phyloP scores from a whole-genome alignment of 768 basidiomycete genomes.

The Myochromella boudieri region DNA sequence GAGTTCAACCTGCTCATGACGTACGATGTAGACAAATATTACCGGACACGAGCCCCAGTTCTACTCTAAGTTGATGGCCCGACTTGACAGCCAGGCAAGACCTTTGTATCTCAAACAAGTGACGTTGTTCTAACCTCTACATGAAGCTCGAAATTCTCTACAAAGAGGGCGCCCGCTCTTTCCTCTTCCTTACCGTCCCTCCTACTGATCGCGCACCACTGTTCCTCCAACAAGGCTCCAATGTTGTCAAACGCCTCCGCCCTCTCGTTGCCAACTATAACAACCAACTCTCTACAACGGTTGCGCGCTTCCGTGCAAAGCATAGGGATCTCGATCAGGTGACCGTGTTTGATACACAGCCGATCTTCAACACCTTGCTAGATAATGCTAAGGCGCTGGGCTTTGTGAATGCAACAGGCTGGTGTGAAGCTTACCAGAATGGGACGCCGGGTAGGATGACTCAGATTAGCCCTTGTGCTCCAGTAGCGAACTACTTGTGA shows the following conservation, averaged over 20 bases:
- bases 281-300: constrained; percentile 36
- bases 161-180: constrained; percentile 51
- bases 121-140: constrained; percentile 1
- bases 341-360: constrained; percentile 54
- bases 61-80: constrained; percentile 33
- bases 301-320: constrained; percentile 36
- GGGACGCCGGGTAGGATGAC: constrained; percentile 54
- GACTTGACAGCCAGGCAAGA: constrained; percentile 32
- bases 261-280: constrained; percentile 50
- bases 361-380: constrained; percentile 57
- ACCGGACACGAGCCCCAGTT: constrained; percentile 31
- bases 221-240: constrained; percentile 35
- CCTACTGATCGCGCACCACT: constrained; percentile 58
- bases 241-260: constrained; percentile 33
- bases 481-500: constrained; percentile 66
- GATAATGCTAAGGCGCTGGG: constrained; percentile 52
- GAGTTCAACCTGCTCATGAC: background rate
- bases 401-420: constrained; percentile 60
- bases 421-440: constrained; percentile 56
- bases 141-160: constrained; percentile 48
- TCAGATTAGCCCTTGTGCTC: constrained; percentile 56
- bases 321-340: constrained; percentile 44
- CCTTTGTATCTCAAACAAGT: too few relatives aligned
- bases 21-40: constrained; percentile 31
- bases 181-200: constrained; percentile 63